phyloP scores from a whole-genome alignment of 2,329 filamentous ascomycete species.

The Dactylonectria macrodidyma region DNA sequence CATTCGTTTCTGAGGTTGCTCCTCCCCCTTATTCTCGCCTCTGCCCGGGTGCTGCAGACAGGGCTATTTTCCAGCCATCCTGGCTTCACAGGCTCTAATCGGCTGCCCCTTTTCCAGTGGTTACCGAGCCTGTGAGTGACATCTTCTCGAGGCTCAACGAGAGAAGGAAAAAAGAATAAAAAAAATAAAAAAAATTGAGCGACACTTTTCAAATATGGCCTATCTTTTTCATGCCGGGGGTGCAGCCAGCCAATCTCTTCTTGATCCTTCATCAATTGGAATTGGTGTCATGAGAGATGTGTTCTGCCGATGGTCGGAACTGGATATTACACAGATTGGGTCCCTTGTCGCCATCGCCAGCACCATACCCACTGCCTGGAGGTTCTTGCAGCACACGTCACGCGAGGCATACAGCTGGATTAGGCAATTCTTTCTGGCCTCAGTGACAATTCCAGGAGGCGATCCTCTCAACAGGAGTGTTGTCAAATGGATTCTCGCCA shows the following conservation, averaged over 20 bases:
- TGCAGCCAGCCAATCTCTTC: conserved; percentile 35
- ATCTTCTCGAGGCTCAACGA: background rate
- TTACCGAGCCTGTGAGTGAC: background rate
- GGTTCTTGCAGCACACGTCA: conserved; percentile 54
- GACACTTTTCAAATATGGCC: conserved; percentile 33
- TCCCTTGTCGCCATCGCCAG: conserved; percentile 62
- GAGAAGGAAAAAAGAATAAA: too few relatives aligned
- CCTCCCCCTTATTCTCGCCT: background rate
- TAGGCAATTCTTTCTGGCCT: conserved; percentile 60
- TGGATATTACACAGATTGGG: conserved; percentile 62
- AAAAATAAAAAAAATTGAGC: background rate
- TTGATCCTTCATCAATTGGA: conserved; percentile 52
- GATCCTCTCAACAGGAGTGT: conserved; percentile 63
- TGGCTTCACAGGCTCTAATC: conserved; percentile 4
- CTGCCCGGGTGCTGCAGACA: background rate
- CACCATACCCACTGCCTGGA: conserved; percentile 57
- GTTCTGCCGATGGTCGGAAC: conserved; percentile 58
- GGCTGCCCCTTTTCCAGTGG: background rate
- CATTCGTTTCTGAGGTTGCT: conserved; percentile 8
- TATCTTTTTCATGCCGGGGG: conserved; percentile 42
- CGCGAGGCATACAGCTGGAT: conserved; percentile 58
- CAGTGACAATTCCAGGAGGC: conserved; percentile 59
- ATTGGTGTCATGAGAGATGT: conserved; percentile 55
- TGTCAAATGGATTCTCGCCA: conserved; percentile 60
- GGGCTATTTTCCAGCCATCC: conserved; percentile 8